phyloP scores from a whole-genome alignment of 176 grass and related monocot genomes.

The Aegilops tauschii region DNA sequence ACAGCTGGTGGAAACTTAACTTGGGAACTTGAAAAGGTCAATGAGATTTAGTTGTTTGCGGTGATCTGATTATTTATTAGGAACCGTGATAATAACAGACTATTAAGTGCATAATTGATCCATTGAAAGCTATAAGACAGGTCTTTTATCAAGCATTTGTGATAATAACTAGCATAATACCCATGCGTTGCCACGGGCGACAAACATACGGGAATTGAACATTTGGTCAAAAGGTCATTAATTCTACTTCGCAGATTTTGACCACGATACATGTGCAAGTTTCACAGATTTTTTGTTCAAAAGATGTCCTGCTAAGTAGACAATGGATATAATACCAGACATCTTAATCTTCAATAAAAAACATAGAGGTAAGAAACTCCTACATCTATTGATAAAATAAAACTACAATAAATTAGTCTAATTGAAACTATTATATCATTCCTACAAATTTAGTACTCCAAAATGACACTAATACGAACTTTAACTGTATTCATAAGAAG shows the following conservation, averaged over 20 bases:
- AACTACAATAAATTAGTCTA: too few species aligned
- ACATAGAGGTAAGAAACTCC: neutral
- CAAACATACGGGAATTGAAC: neutral
- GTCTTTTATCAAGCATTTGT: neutral
- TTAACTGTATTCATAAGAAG: too few species aligned
- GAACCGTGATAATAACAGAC: neutral
- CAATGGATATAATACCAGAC: neutral
- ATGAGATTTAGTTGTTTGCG: neutral
- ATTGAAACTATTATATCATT: too few species aligned
- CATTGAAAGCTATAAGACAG: neutral
- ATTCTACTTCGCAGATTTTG: neutral
- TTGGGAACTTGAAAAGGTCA: neutral
- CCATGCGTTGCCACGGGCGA: neutral
- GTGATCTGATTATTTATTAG: slow-evolving; percentile 8
- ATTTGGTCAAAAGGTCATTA: neutral
- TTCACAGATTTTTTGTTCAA: neutral
- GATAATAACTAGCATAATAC: neutral
- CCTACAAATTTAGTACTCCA: too few species aligned
- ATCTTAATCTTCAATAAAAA: neutral
- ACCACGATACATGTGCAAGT: neutral
- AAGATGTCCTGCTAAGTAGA: neutral
- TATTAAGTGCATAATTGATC: neutral
- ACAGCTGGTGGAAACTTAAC: neutral
- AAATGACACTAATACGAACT: too few species aligned
- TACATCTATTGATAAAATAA: neutral